Conservation (phyloP, 2,329 filamentous ascomycete species). For the Pseudohalonectria lignicola region DNA sequence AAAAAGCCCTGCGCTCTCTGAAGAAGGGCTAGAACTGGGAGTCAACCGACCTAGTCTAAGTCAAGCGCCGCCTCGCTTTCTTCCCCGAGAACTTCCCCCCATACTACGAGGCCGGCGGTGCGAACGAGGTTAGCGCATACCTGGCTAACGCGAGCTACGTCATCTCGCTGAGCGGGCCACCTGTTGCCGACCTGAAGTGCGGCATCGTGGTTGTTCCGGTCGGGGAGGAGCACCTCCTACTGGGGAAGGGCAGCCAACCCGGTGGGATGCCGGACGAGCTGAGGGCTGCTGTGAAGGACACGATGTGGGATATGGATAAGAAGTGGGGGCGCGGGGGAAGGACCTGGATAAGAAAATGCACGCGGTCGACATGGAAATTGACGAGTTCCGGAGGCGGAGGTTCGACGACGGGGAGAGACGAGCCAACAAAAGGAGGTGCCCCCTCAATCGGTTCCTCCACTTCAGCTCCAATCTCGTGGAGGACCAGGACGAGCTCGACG, state of each 20-base stretch:
- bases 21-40: too few relatives aligned
- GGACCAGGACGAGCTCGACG: too few relatives aligned
- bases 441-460: too few relatives aligned
- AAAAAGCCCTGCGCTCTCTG: too few relatives aligned
- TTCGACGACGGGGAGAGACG: too few relatives aligned
- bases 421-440: too few relatives aligned
- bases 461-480: too few relatives aligned
- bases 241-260: too few relatives aligned
- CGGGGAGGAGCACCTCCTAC: slow-evolving; percentile 3
- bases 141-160: slow-evolving; percentile 5
- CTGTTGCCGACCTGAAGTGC: slow-evolving; percentile 3
- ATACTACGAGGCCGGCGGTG: neutral
- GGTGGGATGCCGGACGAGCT: too few relatives aligned
- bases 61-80: neutral
- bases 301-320: neutral
- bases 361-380: neutral
- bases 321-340: neutral
- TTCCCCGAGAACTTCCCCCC: slow-evolving; percentile 2
- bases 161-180: slow-evolving; percentile 3
- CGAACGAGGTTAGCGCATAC: slow-evolving; percentile 3
- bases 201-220: slow-evolving; percentile 5
- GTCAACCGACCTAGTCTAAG: too few relatives aligned
- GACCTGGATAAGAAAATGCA: neutral
- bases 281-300: neutral
- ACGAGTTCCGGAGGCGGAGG: neutral